phyloP scores from a whole-genome alignment of 352 stramenopile species.

The Globisporangium okanoganense region DNA sequence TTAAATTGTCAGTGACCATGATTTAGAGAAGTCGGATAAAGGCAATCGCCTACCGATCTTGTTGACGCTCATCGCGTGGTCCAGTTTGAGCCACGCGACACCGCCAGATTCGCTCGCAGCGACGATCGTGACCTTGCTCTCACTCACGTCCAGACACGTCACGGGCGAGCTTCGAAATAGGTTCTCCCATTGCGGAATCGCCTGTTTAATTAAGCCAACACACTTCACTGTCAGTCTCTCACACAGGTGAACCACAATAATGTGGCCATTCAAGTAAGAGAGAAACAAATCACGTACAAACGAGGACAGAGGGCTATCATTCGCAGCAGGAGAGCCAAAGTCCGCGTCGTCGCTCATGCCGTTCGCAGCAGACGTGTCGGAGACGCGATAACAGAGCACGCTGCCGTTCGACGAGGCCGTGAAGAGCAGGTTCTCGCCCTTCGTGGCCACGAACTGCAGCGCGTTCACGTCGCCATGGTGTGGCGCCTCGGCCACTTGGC shows the following conservation, averaged over 20 bases:
- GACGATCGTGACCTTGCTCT: slow-evolving; percentile 42
- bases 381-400: slow-evolving; percentile 41
- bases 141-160: slow-evolving; percentile 59
- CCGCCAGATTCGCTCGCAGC: slow-evolving; percentile 46
- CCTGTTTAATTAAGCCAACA: slow-evolving; percentile 9
- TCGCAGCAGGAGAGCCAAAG: neutral
- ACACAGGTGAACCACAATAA: neutral
- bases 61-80: slow-evolving; percentile 40
- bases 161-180: slow-evolving; percentile 36
- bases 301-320: slow-evolving; percentile 1
- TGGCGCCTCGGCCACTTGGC: slow-evolving; percentile 33
- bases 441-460: slow-evolving; percentile 42
- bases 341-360: slow-evolving; percentile 19
- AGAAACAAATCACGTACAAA: too few species aligned
- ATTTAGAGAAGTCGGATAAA: too few species aligned
- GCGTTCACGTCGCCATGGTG: slow-evolving; percentile 64
- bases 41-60: slow-evolving; percentile 58
- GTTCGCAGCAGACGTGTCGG: slow-evolving; percentile 13
- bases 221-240: neutral
- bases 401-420: slow-evolving; percentile 54
- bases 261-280: too few species aligned
- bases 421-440: slow-evolving; percentile 49
- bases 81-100: slow-evolving; percentile 66
- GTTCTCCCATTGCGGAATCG: slow-evolving; percentile 58
- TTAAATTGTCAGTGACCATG: neutral